Evolutionary conservation across 371 early-diverging fungal genomes (phyloP).

Genomic region (Lichtheimia ornata): DNA sequence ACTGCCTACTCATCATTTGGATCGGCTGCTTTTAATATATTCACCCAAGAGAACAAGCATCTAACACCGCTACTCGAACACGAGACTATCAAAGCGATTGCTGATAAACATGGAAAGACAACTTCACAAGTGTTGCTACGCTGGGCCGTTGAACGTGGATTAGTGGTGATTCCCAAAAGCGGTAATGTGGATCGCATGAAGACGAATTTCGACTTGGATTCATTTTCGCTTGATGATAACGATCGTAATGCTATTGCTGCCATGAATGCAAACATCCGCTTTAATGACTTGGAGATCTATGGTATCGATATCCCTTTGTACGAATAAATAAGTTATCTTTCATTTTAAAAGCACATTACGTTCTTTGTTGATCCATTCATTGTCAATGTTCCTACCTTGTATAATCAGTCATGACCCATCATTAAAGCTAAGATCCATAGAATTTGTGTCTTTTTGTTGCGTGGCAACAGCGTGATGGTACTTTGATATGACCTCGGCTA

Average conservation of each 20-base stretch:
- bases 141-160: slow-evolving; percentile 47
- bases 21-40: slow-evolving; percentile 28
- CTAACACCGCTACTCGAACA: slow-evolving; percentile 23
- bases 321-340: slow-evolving; percentile 14
- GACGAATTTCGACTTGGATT: slow-evolving; percentile 21
- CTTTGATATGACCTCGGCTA: no score
- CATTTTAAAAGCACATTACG: no score
- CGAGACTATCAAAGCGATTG: slow-evolving; percentile 35
- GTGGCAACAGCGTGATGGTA: no score
- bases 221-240: slow-evolving; percentile 17
- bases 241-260: slow-evolving; percentile 14
- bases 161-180: slow-evolving; percentile 64
- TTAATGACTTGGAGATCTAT: slow-evolving; percentile 22
- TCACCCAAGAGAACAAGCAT: slow-evolving; percentile 3
- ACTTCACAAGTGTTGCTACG: slow-evolving; percentile 48
- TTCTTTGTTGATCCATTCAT: no score
- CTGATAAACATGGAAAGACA: slow-evolving; percentile 32
- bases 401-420: no score
- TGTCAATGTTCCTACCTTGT: no score
- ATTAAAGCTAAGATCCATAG: no score
- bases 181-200: slow-evolving; percentile 39
- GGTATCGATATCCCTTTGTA: slow-evolving; percentile 40
- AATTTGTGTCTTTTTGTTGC: no score
- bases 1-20: slow-evolving; percentile 50
- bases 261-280: slow-evolving; percentile 19